Evolutionary conservation across 2,329 filamentous ascomycete genomes (phyloP), one percentile per base, ranked within the genome.

Genomic region (Venturia nashicola): DNA sequence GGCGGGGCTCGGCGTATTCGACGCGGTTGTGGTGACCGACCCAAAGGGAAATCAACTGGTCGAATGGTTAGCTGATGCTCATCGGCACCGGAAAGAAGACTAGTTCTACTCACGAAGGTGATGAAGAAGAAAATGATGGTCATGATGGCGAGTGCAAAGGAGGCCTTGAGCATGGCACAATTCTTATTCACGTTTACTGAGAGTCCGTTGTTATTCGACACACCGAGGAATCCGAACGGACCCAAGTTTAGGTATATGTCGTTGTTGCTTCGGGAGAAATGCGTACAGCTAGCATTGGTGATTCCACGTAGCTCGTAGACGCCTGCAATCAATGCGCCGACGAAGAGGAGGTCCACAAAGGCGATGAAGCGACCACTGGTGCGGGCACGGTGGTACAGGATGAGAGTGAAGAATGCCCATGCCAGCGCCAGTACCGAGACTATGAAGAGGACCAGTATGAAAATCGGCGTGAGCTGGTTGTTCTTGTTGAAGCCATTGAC

Each of bases 161-260:
- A 83, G 0, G 92, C 88, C 83, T 97, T 97, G 71, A 96, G 84
- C 90, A 97, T 94, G 61, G 88, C 84, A 77, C 93, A 97, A 5
- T 85, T 84, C 80, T 93, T 93, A 75, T 90, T 81, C 44, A 86
- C 75, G 62, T 81, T 75, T 48, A 86, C 71, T 51, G 80, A 74
- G 65, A 84, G 77, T 9, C 70, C 70, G 64, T 76, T 80, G 43
- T 82, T 74, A 39, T 76, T 77, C 42, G 75, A 68, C 8, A 69
- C 67, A 16, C 79, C 79, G 54, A 83, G 83, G 67, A 76, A 79
- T 39, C 84, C 82, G 66, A 90, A 83, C 14, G 82, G 78, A 14
- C 87, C 87, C 54, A 91, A 79, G 60, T 80, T 79, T 62, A 83
- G 72, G 69, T 81, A 82, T 74, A 85, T 85, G 59, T 78, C 76